Percentiles rank a stretch among this genome's conserved stretches.
These are phyloP conservation scores for Colletotrichum graminicola DNA, from an alignment of 2,329 filamentous ascomycete species.

Conservation along the genomic window DNA sequence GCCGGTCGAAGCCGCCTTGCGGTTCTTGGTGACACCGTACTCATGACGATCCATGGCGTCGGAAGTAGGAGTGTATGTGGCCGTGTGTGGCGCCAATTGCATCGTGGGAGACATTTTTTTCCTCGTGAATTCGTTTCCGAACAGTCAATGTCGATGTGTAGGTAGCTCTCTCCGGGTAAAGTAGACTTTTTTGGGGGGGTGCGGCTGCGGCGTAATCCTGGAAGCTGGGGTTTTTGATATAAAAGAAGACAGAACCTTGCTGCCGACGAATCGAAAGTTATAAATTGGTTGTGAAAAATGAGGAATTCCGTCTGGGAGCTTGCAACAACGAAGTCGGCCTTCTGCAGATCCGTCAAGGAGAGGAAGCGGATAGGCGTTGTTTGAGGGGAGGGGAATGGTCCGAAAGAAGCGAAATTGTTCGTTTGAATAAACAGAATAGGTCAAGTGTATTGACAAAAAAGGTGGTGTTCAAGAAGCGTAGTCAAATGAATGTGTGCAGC, in stretches of 20 bases:
- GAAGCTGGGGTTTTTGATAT: conserved; percentile 37
- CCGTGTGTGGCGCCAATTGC: conserved; percentile 59
- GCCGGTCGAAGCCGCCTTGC: conserved; percentile 77
- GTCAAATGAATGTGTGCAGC: conserved; percentile 68
- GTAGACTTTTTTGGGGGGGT: conserved; percentile 8
- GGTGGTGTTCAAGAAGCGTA: conserved; percentile 58
- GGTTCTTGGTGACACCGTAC: conserved; percentile 72
- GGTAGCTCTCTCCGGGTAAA: conserved; percentile 39
- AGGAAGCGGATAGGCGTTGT: conserved; percentile 33
- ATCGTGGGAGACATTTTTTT: conserved; percentile 65
- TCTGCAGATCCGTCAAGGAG: conserved; percentile 40
- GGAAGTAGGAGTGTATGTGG: conserved; percentile 63
- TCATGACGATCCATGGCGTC: conserved; percentile 70
- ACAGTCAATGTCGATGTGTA: conserved; percentile 21
- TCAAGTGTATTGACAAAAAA: conserved; percentile 42
- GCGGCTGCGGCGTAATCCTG: conserved; percentile 18
- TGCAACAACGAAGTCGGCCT: conserved; percentile 41
- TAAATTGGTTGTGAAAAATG: conserved; percentile 20
- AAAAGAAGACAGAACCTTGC: conserved; percentile 38
- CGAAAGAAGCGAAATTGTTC: conserved; percentile 41
- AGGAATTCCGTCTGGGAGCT: conserved; percentile 38
- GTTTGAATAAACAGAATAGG: conserved; percentile 44
- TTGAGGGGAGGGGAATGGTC: conserved; percentile 27
- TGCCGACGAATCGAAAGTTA: conserved; percentile 39
- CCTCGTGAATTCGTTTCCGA: conserved; percentile 48